Evolutionary conservation across 2,329 filamentous ascomycete genomes (phyloP), one percentile per base, ranked within the genome.

Genomic region (Onygena corvina): DNA sequence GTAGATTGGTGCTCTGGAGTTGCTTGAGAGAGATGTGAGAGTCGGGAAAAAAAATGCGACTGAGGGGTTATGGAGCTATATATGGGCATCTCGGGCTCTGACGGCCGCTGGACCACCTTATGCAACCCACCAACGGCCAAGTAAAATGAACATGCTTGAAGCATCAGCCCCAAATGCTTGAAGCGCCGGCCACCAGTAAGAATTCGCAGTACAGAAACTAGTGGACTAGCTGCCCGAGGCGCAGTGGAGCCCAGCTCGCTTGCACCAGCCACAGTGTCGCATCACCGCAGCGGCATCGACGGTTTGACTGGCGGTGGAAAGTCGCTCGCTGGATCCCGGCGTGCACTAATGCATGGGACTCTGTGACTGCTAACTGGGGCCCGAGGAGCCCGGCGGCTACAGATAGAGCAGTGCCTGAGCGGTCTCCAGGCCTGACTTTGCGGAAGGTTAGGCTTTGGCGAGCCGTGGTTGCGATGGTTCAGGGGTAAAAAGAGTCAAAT

Each of bases 131-230:
- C 11, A 21, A n/a, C 30, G 20, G 36, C 18, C 18, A 40, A 40
- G 36, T 5, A 4, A 7, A 4, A 9, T n/a, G 8, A 21, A 7
- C n/a, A 23, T n/a, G n/a, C n/a, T n/a, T 5, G 36, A 40, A 18
- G 36, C 36, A 12, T 40, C 36, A 40, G 36, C 36, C 36, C 36
- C 36, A 25, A 40, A 40, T 40, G 36, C 36, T 40, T 40, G 36
- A 23, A 14, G 20, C 36, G 2, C 11, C 16, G 16, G 21, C 18
- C 9, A n/a, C 36, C 36, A 40, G 36, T 40, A 9, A 40, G 36
- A 23, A 23, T 40, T 25, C 36, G 18, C 18, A 40, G 3, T 9
- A 18, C 20, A 40, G 25, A n/a, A n/a, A n/a, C n/a, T n/a, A n/a
- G n/a, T n/a, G n/a, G n/a, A n/a, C n/a, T n/a, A n/a, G n/a, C n/a